Evolutionary conservation across 2,329 filamentous ascomycete species (phyloP).

Genomic region (Neoascochyta sp.): DNA sequence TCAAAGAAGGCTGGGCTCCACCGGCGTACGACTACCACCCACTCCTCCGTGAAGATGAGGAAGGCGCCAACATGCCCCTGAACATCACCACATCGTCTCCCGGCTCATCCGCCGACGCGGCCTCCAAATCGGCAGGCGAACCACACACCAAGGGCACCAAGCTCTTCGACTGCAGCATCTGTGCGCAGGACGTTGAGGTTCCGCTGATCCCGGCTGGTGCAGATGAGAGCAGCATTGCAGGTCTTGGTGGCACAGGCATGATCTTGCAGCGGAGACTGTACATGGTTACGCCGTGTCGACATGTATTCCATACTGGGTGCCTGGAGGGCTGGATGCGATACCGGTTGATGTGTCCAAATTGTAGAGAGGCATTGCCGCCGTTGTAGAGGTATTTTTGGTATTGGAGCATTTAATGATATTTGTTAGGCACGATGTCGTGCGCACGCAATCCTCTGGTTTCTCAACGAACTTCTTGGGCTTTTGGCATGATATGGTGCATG

Average conservation of each 20-base stretch:
- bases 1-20: constrained; percentile 65
- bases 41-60: constrained; percentile 78
- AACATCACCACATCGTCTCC: constrained; percentile 50
- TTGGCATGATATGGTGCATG: too few relatives aligned
- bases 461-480: too few relatives aligned
- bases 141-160: constrained; percentile 55
- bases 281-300: constrained; percentile 96
- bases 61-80: constrained; percentile 71
- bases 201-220: constrained; percentile 63
- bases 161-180: constrained; percentile 89
- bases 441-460: too few relatives aligned
- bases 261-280: constrained; percentile 78
- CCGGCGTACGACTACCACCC: constrained; percentile 93
- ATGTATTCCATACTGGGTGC: constrained; percentile 91
- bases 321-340: constrained; percentile 96
- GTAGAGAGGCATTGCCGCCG: constrained; percentile 82
- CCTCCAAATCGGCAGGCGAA: constrained; percentile 40
- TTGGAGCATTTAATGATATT: too few relatives aligned
- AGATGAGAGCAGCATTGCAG: constrained; percentile 28
- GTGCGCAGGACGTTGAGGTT: constrained; percentile 86
- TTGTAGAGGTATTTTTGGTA: constrained; percentile 52
- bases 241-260: constrained; percentile 48
- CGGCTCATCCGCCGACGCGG: constrained; percentile 8
- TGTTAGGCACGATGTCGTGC: too few relatives aligned
- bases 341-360: constrained; percentile 89